Conservation (phyloP, 106 monocot genomes). For the Acorus calamus region DNA sequence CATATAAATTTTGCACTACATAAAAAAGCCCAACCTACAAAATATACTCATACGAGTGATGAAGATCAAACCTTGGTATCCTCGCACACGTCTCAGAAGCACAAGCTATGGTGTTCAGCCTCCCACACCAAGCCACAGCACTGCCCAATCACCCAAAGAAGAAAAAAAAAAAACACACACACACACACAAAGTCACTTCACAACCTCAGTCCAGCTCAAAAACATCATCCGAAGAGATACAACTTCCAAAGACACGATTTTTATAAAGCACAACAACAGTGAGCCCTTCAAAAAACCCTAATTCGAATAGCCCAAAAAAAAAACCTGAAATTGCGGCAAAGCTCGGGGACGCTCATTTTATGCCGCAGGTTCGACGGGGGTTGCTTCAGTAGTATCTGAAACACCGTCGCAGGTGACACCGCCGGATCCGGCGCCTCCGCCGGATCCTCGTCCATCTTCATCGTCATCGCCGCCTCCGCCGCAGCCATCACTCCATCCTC, state of each 20-base stretch:
- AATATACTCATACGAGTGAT: not conserved
- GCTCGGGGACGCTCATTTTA: conserved; percentile 96
- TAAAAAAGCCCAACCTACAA: not conserved
- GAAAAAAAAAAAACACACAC: too few species aligned
- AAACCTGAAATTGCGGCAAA: conserved; percentile 94
- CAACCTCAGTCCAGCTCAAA: too few species aligned
- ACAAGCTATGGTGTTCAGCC: conserved; percentile 84
- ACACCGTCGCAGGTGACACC: conserved; percentile 60
- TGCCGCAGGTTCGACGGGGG: conserved; percentile 56
- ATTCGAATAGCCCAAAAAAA: not conserved
- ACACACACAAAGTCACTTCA: too few species aligned
- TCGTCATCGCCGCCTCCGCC: conserved; percentile 27
- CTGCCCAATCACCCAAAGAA: conserved; percentile 39
- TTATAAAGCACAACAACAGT: too few species aligned
- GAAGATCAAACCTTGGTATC: conserved; percentile 63
- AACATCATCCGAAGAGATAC: too few species aligned
- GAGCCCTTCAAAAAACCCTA: too few species aligned
- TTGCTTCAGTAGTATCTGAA: conserved; percentile 86
- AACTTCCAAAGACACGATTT: too few species aligned
- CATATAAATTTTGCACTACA: too few species aligned
- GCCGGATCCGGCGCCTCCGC: not conserved
- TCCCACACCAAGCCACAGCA: conserved; percentile 95
- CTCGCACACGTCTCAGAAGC: conserved; percentile 97
- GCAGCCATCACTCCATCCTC: conserved; percentile 9
- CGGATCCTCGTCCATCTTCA: conserved; percentile 27